A percentile compares a stretch with the other conserved stretches of the same genome.
phyloP scores from a whole-genome alignment of 345 rosid genomes.

The Reutealis trisperma region DNA sequence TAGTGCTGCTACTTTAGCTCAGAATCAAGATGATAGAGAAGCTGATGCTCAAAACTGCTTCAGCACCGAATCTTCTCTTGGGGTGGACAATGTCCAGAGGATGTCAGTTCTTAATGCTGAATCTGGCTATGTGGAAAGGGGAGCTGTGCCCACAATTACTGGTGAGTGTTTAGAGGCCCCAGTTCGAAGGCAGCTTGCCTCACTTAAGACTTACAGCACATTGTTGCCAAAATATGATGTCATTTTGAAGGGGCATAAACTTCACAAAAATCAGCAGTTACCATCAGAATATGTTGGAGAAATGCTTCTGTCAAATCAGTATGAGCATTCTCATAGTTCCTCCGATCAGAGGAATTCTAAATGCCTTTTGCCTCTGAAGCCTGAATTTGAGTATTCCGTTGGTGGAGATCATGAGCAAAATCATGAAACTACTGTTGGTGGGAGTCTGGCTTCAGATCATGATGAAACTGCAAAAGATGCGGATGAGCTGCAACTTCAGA shows the following conservation, averaged over 20 bases:
- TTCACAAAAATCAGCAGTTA: conserved; percentile 15
- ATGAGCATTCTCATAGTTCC: conserved; percentile 11
- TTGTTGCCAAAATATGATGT: conserved; percentile 24
- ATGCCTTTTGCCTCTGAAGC: conserved; percentile 8
- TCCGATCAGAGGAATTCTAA: conserved; percentile 20
- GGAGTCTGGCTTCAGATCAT: conserved; percentile 20
- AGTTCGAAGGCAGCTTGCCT: conserved; percentile 37
- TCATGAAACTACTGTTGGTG: background rate
- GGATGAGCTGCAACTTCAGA: conserved; percentile 23
- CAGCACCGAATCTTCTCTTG: conserved; percentile 17
- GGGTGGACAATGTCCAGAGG: conserved; percentile 21
- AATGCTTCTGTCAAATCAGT: conserved; percentile 13
- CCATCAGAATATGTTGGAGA: conserved; percentile 16
- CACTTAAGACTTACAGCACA: conserved; percentile 47
- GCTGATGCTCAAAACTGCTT: conserved; percentile 32
- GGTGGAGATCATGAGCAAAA: conserved; percentile 23
- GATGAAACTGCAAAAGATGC: conserved; percentile 27
- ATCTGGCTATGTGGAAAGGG: conserved; percentile 18
- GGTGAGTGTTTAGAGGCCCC: conserved; percentile 23
- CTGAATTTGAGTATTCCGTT: conserved; percentile 17
- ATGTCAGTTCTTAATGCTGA: conserved; percentile 20
- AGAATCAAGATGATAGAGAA: conserved; percentile 26
- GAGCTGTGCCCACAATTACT: conserved; percentile 20
- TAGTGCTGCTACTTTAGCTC: conserved; percentile 24
- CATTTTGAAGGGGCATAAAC: conserved; percentile 17